Base-by-base conservation (phyloP, 1,139 yeast species). In the Suhomyces coccinellae region DNA sequence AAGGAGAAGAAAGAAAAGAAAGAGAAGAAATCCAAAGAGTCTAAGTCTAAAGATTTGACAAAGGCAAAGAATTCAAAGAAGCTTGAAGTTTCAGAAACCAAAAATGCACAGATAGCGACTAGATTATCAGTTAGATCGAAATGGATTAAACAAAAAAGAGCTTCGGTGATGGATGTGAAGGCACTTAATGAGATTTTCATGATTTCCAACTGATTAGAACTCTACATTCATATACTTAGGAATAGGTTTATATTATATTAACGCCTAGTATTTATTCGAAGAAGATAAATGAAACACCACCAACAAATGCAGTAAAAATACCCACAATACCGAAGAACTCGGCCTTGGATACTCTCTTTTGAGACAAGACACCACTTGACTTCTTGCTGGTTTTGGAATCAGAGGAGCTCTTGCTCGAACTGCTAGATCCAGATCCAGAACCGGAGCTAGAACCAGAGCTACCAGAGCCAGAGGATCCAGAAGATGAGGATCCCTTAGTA, bases 171-270 rank as follows among this genome's bases (percentile, higher is more conserved):
- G 83, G 97, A 91, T 62, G 77, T 86, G 12, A 84, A 88, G 61
- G 90, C 96, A 20, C 77, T 91, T 51, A 89, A 88, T 56, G 98
- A 91, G 65, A 91, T 91, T 48, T 87, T 91, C 62, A 91, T 91
- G 98, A 81, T 88, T 40, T 73, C 87, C 48, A 26, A 24, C 29
- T 34, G 77, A 69, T 50, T 73, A 38, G 32, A 36, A 14, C 15
- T 13, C 15, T 30, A 12, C 16, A 13, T 30, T 30, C 13, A 34
- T 14, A 10, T 20, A 20, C 13, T 5, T 20, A 17, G 27, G 16
- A 33, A 20, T 16, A 32, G 34, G 9, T 32, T 12, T n/a, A 16
- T 10, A 32, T 13, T 10, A 9, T n/a, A 22, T 14, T 26, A 26
- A 34, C n/a, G 12, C 5, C 14, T 36, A 27, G 24, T 20, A 24